Conservation (phyloP, 192 early-diverging fungal species). For the Coemansia sp. region DNA sequence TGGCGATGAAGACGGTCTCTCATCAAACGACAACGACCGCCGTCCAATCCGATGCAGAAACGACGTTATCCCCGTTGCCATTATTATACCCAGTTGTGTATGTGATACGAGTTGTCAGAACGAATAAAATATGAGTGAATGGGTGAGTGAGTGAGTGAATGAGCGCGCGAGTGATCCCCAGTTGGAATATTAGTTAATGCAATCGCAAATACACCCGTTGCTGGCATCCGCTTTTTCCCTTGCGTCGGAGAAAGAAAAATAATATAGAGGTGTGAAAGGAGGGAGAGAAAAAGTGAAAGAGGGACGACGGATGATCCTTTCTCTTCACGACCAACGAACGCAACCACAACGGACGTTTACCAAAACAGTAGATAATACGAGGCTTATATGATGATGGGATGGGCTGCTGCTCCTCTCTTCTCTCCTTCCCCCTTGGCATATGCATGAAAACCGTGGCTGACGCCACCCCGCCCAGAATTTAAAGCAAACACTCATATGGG, state of each 20-base stretch:
- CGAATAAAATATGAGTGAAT: background rate
- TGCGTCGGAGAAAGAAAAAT: background rate
- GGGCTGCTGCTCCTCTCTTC: background rate
- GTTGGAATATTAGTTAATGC: background rate
- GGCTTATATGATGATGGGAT: background rate
- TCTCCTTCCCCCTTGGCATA: background rate
- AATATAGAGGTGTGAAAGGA: no score
- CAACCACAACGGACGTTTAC: background rate
- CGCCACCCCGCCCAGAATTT: background rate
- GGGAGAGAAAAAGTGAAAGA: background rate
- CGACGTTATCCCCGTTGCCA: constrained; percentile 11
- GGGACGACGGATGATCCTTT: background rate
- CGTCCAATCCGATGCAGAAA: constrained; percentile 36
- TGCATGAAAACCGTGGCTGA: constrained; percentile 10
- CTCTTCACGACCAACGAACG: no score
- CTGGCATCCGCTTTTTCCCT: background rate
- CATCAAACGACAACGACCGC: constrained; percentile 27
- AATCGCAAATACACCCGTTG: background rate
- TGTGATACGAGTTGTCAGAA: no score
- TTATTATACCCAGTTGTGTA: background rate
- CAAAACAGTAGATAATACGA: background rate
- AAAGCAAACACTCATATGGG: background rate
- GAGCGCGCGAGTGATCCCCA: background rate
- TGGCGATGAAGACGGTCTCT: background rate
- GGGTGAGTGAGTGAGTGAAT: no score